Conservation (phyloP, 2,329 filamentous ascomycete genomes). For the Aspergillus aculeatinus region DNA sequence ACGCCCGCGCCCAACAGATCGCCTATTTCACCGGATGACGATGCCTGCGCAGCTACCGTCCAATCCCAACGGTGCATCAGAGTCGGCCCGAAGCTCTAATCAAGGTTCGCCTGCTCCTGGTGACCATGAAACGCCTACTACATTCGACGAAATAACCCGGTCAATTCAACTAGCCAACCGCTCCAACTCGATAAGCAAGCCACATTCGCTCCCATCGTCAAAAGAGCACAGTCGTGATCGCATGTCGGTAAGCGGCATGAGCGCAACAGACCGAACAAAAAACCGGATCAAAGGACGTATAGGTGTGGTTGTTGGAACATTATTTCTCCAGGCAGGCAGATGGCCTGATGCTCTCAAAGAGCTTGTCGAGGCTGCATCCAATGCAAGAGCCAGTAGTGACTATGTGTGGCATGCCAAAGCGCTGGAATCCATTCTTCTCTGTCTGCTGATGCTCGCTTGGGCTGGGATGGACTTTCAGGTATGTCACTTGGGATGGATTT, state of each 20-base stretch:
- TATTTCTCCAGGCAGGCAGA: conserved; percentile 84
- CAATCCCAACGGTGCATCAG: conserved; percentile 38
- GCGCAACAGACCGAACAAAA: conserved; percentile 72
- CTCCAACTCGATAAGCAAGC: conserved; percentile 39
- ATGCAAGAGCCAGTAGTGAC: conserved; percentile 77
- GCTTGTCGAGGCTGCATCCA: conserved; percentile 73
- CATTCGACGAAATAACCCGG: conserved; percentile 54
- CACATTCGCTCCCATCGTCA: conserved; percentile 41
- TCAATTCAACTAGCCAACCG: conserved; percentile 43
- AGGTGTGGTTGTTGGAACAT: conserved; percentile 74
- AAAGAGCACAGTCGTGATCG: conserved; percentile 61
- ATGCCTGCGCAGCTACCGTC: conserved; percentile 65
- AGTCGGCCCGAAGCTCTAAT: conserved; percentile 41
- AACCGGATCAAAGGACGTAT: conserved; percentile 78
- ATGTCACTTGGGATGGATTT: conserved; percentile 8
- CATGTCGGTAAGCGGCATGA: conserved; percentile 66
- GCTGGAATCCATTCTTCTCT: conserved; percentile 80
- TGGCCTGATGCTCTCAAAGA: conserved; percentile 88
- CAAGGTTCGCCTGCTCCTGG: conserved; percentile 36
- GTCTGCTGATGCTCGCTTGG: conserved; percentile 81
- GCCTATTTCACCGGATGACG: conserved; percentile 70
- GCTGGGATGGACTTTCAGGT: conserved; percentile 72
- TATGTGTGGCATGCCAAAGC: conserved; percentile 98
- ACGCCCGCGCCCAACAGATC: conserved; percentile 52
- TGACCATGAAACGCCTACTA: conserved; percentile 50